phyloP scores from a whole-genome alignment of 2,329 filamentous ascomycete genomes.

The Alternaria tenuissima region DNA sequence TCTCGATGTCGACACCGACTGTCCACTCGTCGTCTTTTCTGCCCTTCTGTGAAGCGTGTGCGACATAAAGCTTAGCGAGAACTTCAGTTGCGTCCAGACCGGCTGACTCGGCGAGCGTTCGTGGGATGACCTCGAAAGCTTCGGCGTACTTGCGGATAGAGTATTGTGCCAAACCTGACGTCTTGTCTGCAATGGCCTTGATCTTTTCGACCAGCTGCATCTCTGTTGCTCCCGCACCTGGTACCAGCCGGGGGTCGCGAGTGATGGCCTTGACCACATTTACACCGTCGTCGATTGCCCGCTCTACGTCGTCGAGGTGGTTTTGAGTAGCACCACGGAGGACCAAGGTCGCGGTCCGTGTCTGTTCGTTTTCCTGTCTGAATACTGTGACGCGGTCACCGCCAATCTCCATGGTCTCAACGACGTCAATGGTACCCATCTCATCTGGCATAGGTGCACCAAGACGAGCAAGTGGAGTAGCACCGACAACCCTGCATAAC shows the following conservation, averaged over 20 bases:
- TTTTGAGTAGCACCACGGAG: conserved; percentile 97
- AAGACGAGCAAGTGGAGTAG: conserved; percentile 92
- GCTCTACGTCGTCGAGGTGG: conserved; percentile 95
- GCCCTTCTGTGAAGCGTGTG: conserved; percentile 71
- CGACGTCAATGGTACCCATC: conserved; percentile 93
- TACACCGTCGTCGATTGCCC: conserved; percentile 96
- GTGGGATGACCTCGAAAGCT: conserved; percentile 95
- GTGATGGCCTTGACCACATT: conserved; percentile 99
- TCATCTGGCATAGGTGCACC: conserved; percentile 99
- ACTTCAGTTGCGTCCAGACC: conserved; percentile 98
- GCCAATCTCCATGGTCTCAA: conserved; percentile 97
- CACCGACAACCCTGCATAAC: conserved; percentile 93
- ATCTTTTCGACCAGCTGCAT: conserved; percentile 93
- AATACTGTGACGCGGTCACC: conserved; percentile 98
- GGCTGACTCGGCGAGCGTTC: conserved; percentile 92
- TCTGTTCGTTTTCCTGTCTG: conserved; percentile 92
- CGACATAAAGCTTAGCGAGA: conserved; percentile 88
- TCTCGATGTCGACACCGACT: conserved; percentile 94
- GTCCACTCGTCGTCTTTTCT: conserved; percentile 78
- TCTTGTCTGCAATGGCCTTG: conserved; percentile 89
- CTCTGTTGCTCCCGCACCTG: conserved; percentile 93
- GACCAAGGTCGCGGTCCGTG: conserved; percentile 91
- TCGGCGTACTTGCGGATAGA: conserved; percentile 98
- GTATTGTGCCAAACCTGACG: conserved; percentile 90
- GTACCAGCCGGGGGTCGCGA: conserved; percentile 87